phyloP scores from a whole-genome alignment of 169 alveolate species.

The Eimeria mitis region DNA sequence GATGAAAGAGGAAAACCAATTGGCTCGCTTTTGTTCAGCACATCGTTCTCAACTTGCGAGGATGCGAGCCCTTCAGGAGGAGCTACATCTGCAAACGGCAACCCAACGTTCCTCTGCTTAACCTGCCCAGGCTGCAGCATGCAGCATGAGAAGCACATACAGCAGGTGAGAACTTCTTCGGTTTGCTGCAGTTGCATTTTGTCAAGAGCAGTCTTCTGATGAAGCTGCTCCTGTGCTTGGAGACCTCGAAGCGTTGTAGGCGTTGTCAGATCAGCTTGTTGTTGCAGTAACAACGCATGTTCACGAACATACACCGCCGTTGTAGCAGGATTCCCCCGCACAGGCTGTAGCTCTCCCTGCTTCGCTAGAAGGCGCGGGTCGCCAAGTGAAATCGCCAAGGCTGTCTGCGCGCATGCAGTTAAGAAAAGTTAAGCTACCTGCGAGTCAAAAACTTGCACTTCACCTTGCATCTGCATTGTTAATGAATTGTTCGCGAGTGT shows the following conservation, averaged over 20 bases:
- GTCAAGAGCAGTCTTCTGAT: neutral
- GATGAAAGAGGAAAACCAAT: neutral
- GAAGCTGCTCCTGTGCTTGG: neutral
- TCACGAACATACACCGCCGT: conserved; percentile 42
- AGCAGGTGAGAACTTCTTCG: conserved; percentile 16
- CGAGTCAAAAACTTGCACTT: neutral
- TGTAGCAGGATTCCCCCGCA: conserved; percentile 25
- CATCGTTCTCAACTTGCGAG: neutral
- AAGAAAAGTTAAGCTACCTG: neutral
- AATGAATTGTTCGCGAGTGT: neutral
- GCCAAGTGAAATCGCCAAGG: conserved; percentile 53
- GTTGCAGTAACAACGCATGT: neutral
- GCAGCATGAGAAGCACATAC: conserved; percentile 49
- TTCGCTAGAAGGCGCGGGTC: conserved; percentile 70
- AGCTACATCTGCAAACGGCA: conserved; percentile 9
- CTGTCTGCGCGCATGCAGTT: conserved; percentile 56
- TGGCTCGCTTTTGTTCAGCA: conserved; percentile 1
- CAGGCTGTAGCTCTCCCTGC: conserved; percentile 46
- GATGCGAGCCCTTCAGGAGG: neutral
- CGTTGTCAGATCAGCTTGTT: neutral
- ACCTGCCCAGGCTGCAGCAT: conserved; percentile 18
- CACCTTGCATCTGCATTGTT: neutral
- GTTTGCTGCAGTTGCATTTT: neutral
- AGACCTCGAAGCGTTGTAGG: neutral
- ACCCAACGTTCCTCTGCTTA: neutral